These are phyloP conservation scores for Aureobasidium sp. DNA, from an alignment of 2,329 filamentous ascomycete genomes.

Conservation along the genomic window DNA sequence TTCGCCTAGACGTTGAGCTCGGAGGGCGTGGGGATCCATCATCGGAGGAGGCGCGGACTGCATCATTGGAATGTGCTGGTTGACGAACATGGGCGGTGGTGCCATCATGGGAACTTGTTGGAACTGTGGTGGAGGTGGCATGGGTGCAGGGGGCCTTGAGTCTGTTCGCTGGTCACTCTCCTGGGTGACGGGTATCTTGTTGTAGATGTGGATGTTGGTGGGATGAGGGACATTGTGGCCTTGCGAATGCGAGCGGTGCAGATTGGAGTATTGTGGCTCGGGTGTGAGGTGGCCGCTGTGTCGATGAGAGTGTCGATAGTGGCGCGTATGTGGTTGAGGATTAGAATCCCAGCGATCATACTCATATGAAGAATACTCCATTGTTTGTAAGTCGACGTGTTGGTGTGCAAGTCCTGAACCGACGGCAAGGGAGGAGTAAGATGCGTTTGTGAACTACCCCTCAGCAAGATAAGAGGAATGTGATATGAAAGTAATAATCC, in stretches of 20 bases:
- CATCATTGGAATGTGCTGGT: not conserved
- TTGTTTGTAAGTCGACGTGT: not conserved
- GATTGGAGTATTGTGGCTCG: constrained; percentile 18
- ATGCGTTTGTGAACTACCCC: not conserved
- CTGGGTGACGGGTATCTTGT: constrained; percentile 30
- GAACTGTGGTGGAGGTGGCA: constrained; percentile 11
- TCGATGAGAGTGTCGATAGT: constrained; percentile 13
- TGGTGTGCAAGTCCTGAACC: not conserved
- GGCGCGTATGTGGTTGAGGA: not conserved
- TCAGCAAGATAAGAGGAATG: not conserved
- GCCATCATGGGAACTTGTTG: constrained; percentile 1
- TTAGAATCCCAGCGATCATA: not conserved
- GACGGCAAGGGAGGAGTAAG: not conserved
- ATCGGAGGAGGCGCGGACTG: not conserved
- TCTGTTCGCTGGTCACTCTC: constrained; percentile 13
- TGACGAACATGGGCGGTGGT: constrained; percentile 4
- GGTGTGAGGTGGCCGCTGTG: constrained; percentile 18
- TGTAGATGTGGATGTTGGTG: constrained; percentile 37
- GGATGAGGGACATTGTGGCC: constrained; percentile 34
- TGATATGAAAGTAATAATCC: not conserved
- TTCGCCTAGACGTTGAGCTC: not conserved
- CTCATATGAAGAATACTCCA: not conserved
- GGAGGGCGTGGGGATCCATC: not conserved
- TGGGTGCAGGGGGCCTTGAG: not conserved
- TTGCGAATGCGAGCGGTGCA: constrained; percentile 37